Evolutionary conservation across 176 grass and related monocot species (phyloP), one percentile per base, ranked within the genome.

Genomic region (Oryza coarctata): DNA sequence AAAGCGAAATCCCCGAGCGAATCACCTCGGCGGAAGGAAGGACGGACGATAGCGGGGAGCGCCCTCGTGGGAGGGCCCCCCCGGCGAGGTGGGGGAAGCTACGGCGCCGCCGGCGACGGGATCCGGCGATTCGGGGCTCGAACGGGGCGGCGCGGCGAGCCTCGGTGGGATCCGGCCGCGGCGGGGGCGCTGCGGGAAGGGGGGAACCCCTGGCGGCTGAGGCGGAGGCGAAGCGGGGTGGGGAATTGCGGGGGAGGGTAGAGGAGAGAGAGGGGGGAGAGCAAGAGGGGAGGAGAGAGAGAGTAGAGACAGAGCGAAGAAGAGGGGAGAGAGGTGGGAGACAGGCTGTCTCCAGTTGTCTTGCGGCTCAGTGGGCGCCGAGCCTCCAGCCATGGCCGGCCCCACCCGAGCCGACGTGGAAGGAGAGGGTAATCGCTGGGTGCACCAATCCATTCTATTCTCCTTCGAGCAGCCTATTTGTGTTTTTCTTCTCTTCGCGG

Each of bases 341-440:
- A 97, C 94, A 97, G 89, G 41, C 86, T 97, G 94, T 93, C 94
- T 83, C 94, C 89, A 97, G 94, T 86, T 97, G 94, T 93, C 73
- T 12, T 86, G 83, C 31, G 94, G 84, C 84, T 91, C 91, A 88
- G 81, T 89, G 11, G 55, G 7, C 26, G 36, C 74, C 88, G 83
- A 86, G 33, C 79, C 83, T 86, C 62, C 32, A 68, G 84, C 83
- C 75, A 55, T 84, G 84, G 63, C 52, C 20, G 73, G 4, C 38
- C 75, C 58, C 78, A 80, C 87, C 89, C 83, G 89, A 91, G 77
- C 83, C 86, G 89, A 79, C 89, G 76, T 94, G 92, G 71, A 76
- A 80, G 14, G 8, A 4, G n/a, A 22, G 12, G 50, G 5, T 45
- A 71, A 86, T 62, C 74, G 83, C 3, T 86, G 74, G 30, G 71